A percentile compares a stretch with the other conserved stretches of the same genome.
Evolutionary conservation across 345 rosid species (phyloP).

Genomic region (Lumnitzera littorea): DNA sequence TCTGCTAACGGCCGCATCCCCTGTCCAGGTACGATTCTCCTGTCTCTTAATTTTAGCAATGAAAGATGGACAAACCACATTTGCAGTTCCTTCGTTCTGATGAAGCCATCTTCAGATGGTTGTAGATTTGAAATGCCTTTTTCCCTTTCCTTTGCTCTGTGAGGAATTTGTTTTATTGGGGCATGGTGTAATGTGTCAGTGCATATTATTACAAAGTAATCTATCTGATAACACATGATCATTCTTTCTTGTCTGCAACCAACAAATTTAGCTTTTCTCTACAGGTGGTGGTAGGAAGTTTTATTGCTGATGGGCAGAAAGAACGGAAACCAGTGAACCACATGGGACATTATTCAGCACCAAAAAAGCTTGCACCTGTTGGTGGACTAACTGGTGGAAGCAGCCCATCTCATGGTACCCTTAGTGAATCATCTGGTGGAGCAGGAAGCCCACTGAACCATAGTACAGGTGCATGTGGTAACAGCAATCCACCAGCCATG

Average conservation of each 20-base stretch:
- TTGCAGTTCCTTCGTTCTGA: no score
- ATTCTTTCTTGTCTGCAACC: background rate
- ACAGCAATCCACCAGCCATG: slow-evolving; percentile 28
- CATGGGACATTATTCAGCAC: slow-evolving; percentile 19
- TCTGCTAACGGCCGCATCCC: slow-evolving; percentile 72
- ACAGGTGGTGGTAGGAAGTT: slow-evolving; percentile 48
- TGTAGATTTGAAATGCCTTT: no score
- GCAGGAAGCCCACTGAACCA: slow-evolving; percentile 45
- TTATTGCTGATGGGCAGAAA: slow-evolving; percentile 32
- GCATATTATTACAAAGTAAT: no score
- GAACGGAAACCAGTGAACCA: slow-evolving; percentile 28
- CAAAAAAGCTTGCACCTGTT: slow-evolving; percentile 12
- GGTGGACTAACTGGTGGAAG: slow-evolving; percentile 23
- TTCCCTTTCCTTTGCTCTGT: no score
- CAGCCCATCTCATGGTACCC: slow-evolving; percentile 48
- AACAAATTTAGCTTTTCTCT: background rate
- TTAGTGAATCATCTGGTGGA: slow-evolving; percentile 53
- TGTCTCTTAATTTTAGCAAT: background rate
- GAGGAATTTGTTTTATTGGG: no score
- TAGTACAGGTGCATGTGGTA: slow-evolving; percentile 29
- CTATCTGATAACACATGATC: no score
- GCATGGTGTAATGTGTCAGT: no score
- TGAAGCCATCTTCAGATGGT: no score
- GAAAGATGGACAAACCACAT: no score
- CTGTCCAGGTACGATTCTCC: slow-evolving; percentile 56